phyloP scores from a whole-genome alignment of 805 yeast genomes.

The Nakazawaea anatomiae region DNA sequence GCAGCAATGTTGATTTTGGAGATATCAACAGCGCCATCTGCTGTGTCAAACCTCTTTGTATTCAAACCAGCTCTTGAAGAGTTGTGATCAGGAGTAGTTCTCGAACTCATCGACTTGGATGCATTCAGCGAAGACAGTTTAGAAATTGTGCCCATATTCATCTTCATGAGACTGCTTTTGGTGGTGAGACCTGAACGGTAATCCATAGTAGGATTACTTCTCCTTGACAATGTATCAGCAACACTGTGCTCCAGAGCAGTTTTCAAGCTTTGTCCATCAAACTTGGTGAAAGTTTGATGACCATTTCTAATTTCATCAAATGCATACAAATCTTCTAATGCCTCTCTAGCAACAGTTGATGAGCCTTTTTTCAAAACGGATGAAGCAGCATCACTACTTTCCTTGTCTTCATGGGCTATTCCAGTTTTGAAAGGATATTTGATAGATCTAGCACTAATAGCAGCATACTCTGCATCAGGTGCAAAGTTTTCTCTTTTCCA shows the following conservation, averaged over 20 bases:
- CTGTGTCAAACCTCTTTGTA: slow-evolving; percentile 25
- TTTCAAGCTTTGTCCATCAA: slow-evolving; percentile 15
- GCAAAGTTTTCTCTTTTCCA: slow-evolving; percentile 43
- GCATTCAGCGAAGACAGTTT: slow-evolving; percentile 32
- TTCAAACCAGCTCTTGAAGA: slow-evolving; percentile 25
- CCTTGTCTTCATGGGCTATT: slow-evolving; percentile 21
- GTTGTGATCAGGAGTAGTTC: slow-evolving; percentile 35
- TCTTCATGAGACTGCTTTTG: slow-evolving; percentile 22
- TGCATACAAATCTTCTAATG: slow-evolving; percentile 33
- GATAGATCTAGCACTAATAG: slow-evolving; percentile 28
- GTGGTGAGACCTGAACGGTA: slow-evolving; percentile 22
- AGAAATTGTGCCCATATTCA: slow-evolving; percentile 23
- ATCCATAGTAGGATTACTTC: slow-evolving; percentile 12
- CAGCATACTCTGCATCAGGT: slow-evolving; percentile 42
- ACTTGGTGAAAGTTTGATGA: slow-evolving; percentile 24
- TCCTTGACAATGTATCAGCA: slow-evolving; percentile 6
- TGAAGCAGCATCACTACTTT: slow-evolving; percentile 29
- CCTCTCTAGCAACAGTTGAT: slow-evolving; percentile 26
- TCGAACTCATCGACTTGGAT: slow-evolving; percentile 35
- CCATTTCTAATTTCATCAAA: slow-evolving; percentile 39
- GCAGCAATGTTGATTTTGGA: slow-evolving; percentile 48
- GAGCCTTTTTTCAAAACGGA: slow-evolving; percentile 27
- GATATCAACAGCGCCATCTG: slow-evolving; percentile 41
- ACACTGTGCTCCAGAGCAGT: slow-evolving; percentile 11
- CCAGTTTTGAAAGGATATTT: slow-evolving; percentile 23